Percentiles rank a stretch among this genome's conserved stretches.
phyloP scores from a whole-genome alignment of 2,329 filamentous ascomycete genomes.

The Aureobasidium lini region DNA sequence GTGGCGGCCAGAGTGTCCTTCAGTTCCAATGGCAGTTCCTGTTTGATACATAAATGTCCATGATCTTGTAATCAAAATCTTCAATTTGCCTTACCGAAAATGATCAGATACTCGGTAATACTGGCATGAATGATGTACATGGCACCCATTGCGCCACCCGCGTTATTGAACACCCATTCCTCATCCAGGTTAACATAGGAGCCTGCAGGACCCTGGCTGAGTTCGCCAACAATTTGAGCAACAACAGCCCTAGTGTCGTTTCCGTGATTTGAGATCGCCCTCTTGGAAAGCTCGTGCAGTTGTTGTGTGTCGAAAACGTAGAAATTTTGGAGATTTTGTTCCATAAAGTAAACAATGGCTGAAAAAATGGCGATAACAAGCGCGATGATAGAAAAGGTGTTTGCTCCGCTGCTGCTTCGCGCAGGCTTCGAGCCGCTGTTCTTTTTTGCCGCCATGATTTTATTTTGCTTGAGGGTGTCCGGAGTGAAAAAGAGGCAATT shows the following conservation, averaged over 20 bases:
- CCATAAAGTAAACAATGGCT: slow-evolving; percentile 48
- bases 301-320: slow-evolving; percentile 68
- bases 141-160: slow-evolving; percentile 81
- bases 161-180: slow-evolving; percentile 90
- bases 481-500: background rate
- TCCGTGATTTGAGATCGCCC: slow-evolving; percentile 60
- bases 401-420: background rate
- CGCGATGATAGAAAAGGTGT: slow-evolving; percentile 34
- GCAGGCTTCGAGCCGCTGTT: background rate
- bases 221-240: slow-evolving; percentile 60
- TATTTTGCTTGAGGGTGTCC: background rate
- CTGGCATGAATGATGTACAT: slow-evolving; percentile 88
- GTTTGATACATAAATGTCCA: background rate
- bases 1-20: slow-evolving; percentile 82
- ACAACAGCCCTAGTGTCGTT: slow-evolving; percentile 68
- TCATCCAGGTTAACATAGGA: slow-evolving; percentile 59
- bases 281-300: slow-evolving; percentile 60
- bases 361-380: slow-evolving; percentile 49
- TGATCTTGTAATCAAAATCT: background rate
- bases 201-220: slow-evolving; percentile 41
- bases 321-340: slow-evolving; percentile 48
- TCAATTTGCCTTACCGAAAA: slow-evolving; percentile 49
- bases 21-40: slow-evolving; percentile 69
- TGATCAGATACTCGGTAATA: slow-evolving; percentile 80
- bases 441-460: background rate